Conservation (phyloP, 371 early-diverging fungal genomes). For the Funneliformis caledonium region DNA sequence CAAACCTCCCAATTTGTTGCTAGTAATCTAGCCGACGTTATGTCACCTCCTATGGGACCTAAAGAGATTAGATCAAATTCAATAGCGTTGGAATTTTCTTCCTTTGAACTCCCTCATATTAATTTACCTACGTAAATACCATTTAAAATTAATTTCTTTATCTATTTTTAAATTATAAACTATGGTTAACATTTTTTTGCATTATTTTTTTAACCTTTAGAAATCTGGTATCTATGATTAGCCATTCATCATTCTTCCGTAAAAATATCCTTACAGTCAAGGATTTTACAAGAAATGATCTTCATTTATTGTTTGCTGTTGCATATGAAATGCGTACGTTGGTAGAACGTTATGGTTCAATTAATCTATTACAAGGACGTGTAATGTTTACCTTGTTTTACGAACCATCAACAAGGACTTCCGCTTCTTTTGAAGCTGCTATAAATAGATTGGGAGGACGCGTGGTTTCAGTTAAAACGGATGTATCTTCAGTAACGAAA, state of each 20-base stretch:
- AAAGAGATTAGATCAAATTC: conserved; percentile 30
- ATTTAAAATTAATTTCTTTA: conserved; percentile 42
- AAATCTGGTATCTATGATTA: conserved; percentile 12
- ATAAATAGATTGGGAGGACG: conserved; percentile 93
- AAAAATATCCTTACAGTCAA: conserved; percentile 88
- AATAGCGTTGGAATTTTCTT: neutral
- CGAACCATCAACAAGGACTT: conserved; percentile 96
- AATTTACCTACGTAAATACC: conserved; percentile 42
- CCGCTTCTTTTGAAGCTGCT: conserved; percentile 92
- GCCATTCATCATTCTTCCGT: conserved; percentile 86
- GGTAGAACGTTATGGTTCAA: conserved; percentile 86
- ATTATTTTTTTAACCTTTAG: neutral
- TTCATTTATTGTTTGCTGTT: conserved; percentile 94
- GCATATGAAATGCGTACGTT: conserved; percentile 95
- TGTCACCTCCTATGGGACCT: conserved; percentile 45
- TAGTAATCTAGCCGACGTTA: conserved; percentile 22
- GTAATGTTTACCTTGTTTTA: conserved; percentile 95
- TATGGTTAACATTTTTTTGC: conserved; percentile 27
- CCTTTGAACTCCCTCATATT: conserved; percentile 35
- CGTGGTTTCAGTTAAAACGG: conserved; percentile 83
- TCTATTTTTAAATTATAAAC: conserved; percentile 39
- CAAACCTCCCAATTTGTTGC: conserved; percentile 12
- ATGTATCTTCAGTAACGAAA: conserved; percentile 89
- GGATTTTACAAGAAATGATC: conserved; percentile 89
- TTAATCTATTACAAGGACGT: conserved; percentile 86